A percentile compares a stretch with the other conserved stretches of the same genome.
phyloP scores from a whole-genome alignment of 179 eudicot species.

The Patellifolia procumbens region DNA sequence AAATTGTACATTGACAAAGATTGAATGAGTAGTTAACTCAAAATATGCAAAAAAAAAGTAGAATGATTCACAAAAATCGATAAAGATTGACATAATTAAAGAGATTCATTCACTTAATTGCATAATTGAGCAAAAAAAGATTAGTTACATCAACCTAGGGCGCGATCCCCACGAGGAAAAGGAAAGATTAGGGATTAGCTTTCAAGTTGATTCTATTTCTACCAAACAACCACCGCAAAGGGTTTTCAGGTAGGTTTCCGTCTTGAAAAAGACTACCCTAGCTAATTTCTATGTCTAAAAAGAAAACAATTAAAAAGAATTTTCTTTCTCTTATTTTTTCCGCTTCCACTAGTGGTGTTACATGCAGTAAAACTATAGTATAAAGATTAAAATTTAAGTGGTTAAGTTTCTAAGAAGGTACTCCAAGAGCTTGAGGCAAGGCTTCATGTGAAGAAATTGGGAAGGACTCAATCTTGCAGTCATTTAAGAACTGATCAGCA shows the following conservation, averaged over 20 bases:
- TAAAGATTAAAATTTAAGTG: too few species aligned
- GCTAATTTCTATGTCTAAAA: too few species aligned
- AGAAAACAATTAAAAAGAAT: background rate
- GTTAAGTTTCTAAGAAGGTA: conserved; percentile 25
- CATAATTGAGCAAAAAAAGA: background rate
- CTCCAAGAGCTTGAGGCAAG: conserved; percentile 38
- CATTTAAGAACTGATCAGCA: conserved; percentile 17
- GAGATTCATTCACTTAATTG: background rate
- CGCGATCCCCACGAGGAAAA: conserved; percentile 3
- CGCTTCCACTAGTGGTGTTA: background rate
- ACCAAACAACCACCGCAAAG: background rate
- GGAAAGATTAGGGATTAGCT: background rate
- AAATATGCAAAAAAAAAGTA: too few species aligned
- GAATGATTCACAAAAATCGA: too few species aligned
- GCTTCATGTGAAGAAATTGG: conserved; percentile 30
- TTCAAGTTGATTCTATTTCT: background rate
- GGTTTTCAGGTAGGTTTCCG: too few species aligned
- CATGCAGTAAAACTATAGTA: background rate
- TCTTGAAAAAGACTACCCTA: too few species aligned
- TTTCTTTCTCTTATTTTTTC: background rate
- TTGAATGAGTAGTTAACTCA: too few species aligned
- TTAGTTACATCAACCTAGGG: background rate
- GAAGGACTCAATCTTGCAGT: conserved; percentile 38
- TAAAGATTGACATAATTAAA: too few species aligned
- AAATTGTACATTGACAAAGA: too few species aligned